Evolutionary conservation across 805 yeast species (phyloP), one percentile per base, ranked within the genome.

Genomic region (Metschnikowia proteae): DNA sequence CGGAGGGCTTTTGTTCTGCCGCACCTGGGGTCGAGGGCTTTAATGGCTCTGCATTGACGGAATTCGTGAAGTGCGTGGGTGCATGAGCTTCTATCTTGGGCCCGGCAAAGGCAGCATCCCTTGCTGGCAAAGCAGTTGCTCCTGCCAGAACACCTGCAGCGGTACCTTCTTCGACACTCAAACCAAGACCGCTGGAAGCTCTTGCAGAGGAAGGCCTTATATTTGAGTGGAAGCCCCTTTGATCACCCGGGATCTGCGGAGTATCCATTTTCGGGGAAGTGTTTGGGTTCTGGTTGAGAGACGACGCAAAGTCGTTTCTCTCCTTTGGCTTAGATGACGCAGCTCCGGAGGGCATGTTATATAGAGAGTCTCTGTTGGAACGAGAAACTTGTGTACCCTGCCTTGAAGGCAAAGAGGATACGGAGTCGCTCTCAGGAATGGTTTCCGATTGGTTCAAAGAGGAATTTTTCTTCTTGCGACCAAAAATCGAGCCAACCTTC

Each of bases 401-500:
- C 26, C 53, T 40, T 1, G 56, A 52, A 30, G 46, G 54, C 34
- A 48, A 40, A 11, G 67, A 58, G 23, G 59, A 49, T 22, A 63
- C 52, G 6, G 73, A 65, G 10, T 57, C 67, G 43, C 64, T 56
- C 51, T 73, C 77, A 1, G 70, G 70, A 36, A 70, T 68, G 6
- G 66, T 52, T 26, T 63, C 66, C 32, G 54, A 45, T 29, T 49
- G 51, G 22, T 51, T 44, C 25, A 42, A 27, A 8, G 56, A 48
- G 40, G 71, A 70, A 52, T 74, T 72, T 59, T 80, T 82, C 63
- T 80, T 83, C 38, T 56, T 63, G 54, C 81, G 78, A 39, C 86
- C 83, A 58, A 87, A 82, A 53, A 87, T 79, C 0, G 94, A 84
- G 7, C 95, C 95, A 48, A 87, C 84, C 59, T 72, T 82, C 5